Evolutionary conservation across 2,329 filamentous ascomycete species (phyloP), one percentile per base, ranked within the genome.

Genomic region (Neonectria hederae): DNA sequence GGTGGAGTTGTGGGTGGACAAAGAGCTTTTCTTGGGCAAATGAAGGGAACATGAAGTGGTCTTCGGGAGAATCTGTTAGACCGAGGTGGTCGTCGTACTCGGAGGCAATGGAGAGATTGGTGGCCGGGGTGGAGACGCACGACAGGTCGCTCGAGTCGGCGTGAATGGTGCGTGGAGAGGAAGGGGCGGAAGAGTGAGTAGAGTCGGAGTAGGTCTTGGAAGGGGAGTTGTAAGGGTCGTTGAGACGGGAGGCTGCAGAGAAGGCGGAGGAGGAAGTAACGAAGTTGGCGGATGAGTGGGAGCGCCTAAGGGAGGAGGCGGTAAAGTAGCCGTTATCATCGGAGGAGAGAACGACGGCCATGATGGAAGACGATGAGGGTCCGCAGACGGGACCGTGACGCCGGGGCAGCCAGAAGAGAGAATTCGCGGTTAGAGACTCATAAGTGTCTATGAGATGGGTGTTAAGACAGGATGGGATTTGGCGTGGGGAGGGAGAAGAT

Each of bases 61-160:
- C 84, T 40, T 85, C 81, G 40, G 82, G 76, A 5, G 75, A 72
- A 21, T 78, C 75, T 64, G 85, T 80, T 49, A 83, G 78, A 45
- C 81, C 76, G 59, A 86, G 77, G 13, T 72, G 64, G 48, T 84
- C 83, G 54, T 88, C 86, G 71, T 82, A 85, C 63, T 86, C 85
- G 51, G 84, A 86, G 59, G 86, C 84, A 59, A 91, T 78, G 13
- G 89, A 91, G 59, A 90, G 78, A 69, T 86, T 90, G 71, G 87
- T 89, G 19, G 86, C 84, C 5, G 89, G 86, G 3, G 89, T 91
- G 2, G 89, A 90, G 24, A 83, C 82, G 74, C 84, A 87, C 2
- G 89, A 90, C 5, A 84, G 83, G 60, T 84, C 81, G 22, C 80
- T 88, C 75, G 80, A 87, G 66, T 87, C 86, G 59, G 80, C 80